A percentile compares a stretch with the other conserved stretches of the same genome.
phyloP scores from a whole-genome alignment of 2,329 filamentous ascomycete species.

The Beauveria asiatica region DNA sequence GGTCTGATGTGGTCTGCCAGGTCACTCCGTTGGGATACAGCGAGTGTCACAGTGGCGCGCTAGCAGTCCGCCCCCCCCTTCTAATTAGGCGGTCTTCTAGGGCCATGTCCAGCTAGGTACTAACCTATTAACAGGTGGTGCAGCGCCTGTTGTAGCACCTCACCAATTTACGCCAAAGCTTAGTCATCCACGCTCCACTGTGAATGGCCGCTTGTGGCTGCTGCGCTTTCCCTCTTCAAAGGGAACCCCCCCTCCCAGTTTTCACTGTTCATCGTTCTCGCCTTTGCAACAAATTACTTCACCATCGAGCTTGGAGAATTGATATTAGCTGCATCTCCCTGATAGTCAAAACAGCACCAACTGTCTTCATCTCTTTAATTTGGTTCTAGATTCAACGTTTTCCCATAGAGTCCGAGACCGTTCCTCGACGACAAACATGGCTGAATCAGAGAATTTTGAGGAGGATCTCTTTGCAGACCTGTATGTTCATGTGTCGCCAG shows the following conservation, averaged over 20 bases:
- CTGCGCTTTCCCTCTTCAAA: background rate
- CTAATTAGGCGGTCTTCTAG: background rate
- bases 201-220: background rate
- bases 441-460: slow-evolving; percentile 73
- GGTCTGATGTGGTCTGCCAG: slow-evolving; percentile 10
- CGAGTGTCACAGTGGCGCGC: slow-evolving; percentile 6
- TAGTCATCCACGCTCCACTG: slow-evolving; percentile 4
- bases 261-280: background rate
- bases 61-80: background rate
- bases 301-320: background rate
- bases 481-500: slow-evolving; percentile 43
- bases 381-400: background rate
- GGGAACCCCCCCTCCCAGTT: background rate
- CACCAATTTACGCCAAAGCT: background rate
- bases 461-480: slow-evolving; percentile 95
- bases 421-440: slow-evolving; percentile 43
- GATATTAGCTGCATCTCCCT: background rate
- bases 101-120: background rate
- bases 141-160: background rate
- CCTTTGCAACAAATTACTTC: background rate
- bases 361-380: background rate
- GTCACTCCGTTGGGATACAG: slow-evolving; percentile 9
- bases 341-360: background rate
- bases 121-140: background rate
- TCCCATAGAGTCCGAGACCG: background rate